These are phyloP conservation scores for Mortierella sp. DNA, from an alignment of 371 early-diverging fungal species.

Conservation along the genomic window DNA sequence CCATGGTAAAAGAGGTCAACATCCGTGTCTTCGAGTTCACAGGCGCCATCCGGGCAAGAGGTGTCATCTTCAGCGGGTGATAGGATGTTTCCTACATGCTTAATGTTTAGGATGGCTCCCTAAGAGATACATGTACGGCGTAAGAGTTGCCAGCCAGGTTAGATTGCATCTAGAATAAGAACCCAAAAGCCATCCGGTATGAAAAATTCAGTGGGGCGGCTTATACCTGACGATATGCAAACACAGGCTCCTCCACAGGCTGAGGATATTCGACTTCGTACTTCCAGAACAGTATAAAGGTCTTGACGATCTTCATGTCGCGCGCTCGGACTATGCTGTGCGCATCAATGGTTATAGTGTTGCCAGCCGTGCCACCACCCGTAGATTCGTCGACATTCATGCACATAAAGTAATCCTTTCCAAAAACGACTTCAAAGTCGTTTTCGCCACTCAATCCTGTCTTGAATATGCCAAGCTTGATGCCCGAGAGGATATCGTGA, in stretches of 20 bases:
- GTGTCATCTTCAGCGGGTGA: too few relatives aligned
- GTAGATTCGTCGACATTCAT: background rate
- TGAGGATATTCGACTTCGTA: constrained; percentile 9
- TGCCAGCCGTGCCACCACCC: background rate
- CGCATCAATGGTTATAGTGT: background rate
- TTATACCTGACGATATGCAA: constrained; percentile 7
- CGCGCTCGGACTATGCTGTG: constrained; percentile 4
- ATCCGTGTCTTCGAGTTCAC: too few relatives aligned
- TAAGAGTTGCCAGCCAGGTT: too few relatives aligned
- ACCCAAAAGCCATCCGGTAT: too few relatives aligned
- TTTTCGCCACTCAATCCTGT: background rate
- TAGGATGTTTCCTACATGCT: too few relatives aligned
- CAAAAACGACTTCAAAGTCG: constrained; percentile 11
- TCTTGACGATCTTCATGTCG: constrained; percentile 7
- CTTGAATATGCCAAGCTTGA: background rate
- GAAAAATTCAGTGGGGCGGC: too few relatives aligned
- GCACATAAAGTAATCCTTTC: constrained; percentile 9
- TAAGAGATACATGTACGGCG: too few relatives aligned
- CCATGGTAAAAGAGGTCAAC: too few relatives aligned
- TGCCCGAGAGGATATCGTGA: constrained; percentile 9
- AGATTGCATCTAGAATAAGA: too few relatives aligned
- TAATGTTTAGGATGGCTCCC: too few relatives aligned
- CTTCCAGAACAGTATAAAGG: background rate
- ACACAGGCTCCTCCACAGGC: background rate
- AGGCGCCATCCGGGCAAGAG: too few relatives aligned